Evolutionary conservation across 495 filamentous ascomycete genomes (phyloP), one percentile per base, ranked within the genome.

Genomic region (Geoglossum glabrum): DNA sequence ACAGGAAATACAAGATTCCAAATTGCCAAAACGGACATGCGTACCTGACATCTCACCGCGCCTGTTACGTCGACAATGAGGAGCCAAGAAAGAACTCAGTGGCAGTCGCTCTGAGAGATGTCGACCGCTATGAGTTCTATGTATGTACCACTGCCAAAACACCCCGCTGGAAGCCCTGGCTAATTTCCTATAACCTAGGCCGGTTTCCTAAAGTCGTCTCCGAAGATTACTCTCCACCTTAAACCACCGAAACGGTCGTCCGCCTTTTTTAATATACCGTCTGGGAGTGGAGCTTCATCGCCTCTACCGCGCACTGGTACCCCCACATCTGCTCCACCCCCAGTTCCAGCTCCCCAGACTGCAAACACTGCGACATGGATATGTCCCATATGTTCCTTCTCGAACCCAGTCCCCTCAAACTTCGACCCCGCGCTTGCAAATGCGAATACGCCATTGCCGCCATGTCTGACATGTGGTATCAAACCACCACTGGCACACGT

Each of bases 321-420:
- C 30, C 68, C 77, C 6, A 66, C 73, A 19, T 64, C 63, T 6
- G 61, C 64, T 45, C 68, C 75, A 19, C 66, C 73, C 6, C 69
- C 78, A 27, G 71, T 71, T 10, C 67, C 77, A 31, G 72, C 76
- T 4, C 68, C 73, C 11, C 57, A 73, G 6, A 67, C 74, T 40
- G 64, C 71, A 9, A 80, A 74, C 64, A 74, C 73, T 57, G 89
- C 85, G 3, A 95, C 90, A n/a, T 98, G 92, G 92, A 82, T 98
- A 49, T 98, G 93, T 72, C 84, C 87, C 1, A 97, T 98, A 65
- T 98, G 92, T 71, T 88, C 86, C 47, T 90, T 95, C 66, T 93
- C 92, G n/a, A 99, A 99, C 64, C 84, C 87, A 0, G 79, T 97
- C 1, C 89, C 92, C 0, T 85, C 85, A 17, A 95, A 94, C 65